These are phyloP conservation scores for Myrmaecium sp. DNA, from an alignment of 2,329 filamentous ascomycete species.

Conservation along the genomic window DNA sequence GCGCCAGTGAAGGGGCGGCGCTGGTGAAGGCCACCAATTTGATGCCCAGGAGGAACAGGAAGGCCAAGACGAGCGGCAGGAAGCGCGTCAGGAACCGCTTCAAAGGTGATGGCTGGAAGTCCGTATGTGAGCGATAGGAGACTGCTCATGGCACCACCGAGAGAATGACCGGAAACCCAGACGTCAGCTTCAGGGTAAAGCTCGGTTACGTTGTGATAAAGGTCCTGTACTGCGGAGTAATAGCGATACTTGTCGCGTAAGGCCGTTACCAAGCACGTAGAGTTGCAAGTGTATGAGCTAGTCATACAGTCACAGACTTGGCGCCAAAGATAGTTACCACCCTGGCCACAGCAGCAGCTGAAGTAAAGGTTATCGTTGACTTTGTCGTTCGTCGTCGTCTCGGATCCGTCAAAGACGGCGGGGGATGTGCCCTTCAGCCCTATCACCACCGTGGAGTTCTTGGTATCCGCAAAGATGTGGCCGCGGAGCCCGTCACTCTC, in stretches of 20 bases:
- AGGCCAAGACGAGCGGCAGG: constrained; percentile 72
- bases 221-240: constrained; percentile 72
- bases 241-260: constrained; percentile 74
- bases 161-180: constrained; percentile 83
- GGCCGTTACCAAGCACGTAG: constrained; percentile 66
- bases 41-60: constrained; percentile 63
- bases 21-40: constrained; percentile 35
- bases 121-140: constrained; percentile 84
- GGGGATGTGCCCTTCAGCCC: constrained; percentile 75
- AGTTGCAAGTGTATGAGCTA: constrained; percentile 76
- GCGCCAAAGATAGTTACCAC: constrained; percentile 76
- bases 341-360: constrained; percentile 92
- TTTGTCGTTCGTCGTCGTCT: constrained; percentile 94
- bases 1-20: constrained; percentile 55
- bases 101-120: constrained; percentile 77
- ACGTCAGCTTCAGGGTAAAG: constrained; percentile 71
- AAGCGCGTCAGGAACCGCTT: constrained; percentile 81
- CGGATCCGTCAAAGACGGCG: constrained; percentile 90
- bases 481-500: constrained; percentile 74
- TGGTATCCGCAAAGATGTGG: constrained; percentile 78
- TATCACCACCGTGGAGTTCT: constrained; percentile 75
- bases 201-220: constrained; percentile 83
- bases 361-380: constrained; percentile 96
- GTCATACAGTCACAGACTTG: constrained; percentile 89
- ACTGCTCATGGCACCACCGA: constrained; percentile 80